phyloP scores from a whole-genome alignment of 768 basidiomycete species.

The Trametes gibbosa region DNA sequence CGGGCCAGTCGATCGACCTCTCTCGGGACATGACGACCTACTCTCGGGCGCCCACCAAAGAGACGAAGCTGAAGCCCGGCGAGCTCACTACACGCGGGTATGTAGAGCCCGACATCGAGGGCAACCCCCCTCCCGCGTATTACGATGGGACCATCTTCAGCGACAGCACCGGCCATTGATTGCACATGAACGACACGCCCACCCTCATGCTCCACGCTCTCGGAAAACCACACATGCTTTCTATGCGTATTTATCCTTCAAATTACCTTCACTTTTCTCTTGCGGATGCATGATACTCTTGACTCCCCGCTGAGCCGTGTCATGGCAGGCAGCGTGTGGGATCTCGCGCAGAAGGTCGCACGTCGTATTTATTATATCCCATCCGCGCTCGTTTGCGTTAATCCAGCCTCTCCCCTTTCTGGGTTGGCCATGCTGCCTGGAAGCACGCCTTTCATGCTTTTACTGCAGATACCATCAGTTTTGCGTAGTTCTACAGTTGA shows the following conservation, averaged over 20 bases:
- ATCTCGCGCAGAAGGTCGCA: neutral
- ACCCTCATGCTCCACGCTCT: conserved; percentile 11
- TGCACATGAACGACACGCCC: conserved; percentile 2
- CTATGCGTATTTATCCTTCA: conserved; percentile 11
- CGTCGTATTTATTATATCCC: conserved; percentile 9
- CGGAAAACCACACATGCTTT: conserved; percentile 10
- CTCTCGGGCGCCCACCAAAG: conserved; percentile 10
- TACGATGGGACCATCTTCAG: conserved; percentile 13
- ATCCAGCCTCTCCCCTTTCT: neutral
- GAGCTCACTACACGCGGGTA: conserved; percentile 25
- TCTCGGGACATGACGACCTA: conserved; percentile 9
- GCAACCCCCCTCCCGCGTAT: conserved; percentile 18
- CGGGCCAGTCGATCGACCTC: conserved; percentile 12
- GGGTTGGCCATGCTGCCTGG: conserved; percentile 1
- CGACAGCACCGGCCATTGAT: conserved; percentile 10
- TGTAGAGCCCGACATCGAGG: conserved; percentile 19
- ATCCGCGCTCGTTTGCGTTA: conserved; percentile 8
- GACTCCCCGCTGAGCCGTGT: neutral
- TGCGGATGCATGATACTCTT: conserved; percentile 2
- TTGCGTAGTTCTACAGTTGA: neutral
- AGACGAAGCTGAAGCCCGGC: conserved; percentile 21
- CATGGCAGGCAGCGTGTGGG: neutral
- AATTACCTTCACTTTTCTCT: neutral
- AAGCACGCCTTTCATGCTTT: neutral
- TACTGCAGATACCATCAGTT: neutral